These are phyloP conservation scores for Botryotinia convoluta DNA, from an alignment of 2,329 filamentous ascomycete species.

Conservation along the genomic window DNA sequence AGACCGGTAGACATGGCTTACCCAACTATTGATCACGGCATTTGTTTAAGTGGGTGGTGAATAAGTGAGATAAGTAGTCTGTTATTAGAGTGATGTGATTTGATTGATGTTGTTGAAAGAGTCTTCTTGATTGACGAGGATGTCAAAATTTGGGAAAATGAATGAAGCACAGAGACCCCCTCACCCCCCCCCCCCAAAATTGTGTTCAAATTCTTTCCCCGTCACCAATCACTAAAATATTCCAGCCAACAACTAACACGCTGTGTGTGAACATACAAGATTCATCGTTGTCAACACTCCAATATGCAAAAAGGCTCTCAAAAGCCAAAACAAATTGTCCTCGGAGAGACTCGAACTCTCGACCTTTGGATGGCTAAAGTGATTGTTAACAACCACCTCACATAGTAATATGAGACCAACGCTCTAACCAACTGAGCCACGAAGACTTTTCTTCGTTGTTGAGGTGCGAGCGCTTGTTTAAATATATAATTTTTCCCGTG, in stretches of 20 bases:
- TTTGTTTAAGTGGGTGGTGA: neutral
- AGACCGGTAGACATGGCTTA: neutral
- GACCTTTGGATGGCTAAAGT: constrained; percentile 42
- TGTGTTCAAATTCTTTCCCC: neutral
- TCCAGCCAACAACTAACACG: neutral
- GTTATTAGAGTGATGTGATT: too few relatives aligned
- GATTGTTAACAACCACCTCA: constrained; percentile 14
- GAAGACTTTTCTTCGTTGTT: constrained; percentile 35
- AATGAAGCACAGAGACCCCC: neutral
- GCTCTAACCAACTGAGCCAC: constrained; percentile 46
- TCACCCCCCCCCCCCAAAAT: too few relatives aligned
- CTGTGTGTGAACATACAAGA: neutral
- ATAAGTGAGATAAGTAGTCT: neutral
- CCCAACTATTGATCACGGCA: neutral
- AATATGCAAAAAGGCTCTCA: neutral
- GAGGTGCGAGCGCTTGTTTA: fast-evolving
- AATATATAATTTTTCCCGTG: fast-evolving
- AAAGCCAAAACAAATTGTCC: constrained; percentile 34
- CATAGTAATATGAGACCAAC: constrained; percentile 42
- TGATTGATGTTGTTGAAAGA: too few relatives aligned
- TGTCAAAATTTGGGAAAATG: neutral
- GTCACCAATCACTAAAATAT: neutral
- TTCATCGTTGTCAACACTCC: neutral
- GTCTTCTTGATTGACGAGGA: neutral
- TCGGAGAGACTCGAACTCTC: constrained; percentile 49